Evolutionary conservation across 352 stramenopile species (phyloP).

Genomic region (Blastocystis sp.): DNA sequence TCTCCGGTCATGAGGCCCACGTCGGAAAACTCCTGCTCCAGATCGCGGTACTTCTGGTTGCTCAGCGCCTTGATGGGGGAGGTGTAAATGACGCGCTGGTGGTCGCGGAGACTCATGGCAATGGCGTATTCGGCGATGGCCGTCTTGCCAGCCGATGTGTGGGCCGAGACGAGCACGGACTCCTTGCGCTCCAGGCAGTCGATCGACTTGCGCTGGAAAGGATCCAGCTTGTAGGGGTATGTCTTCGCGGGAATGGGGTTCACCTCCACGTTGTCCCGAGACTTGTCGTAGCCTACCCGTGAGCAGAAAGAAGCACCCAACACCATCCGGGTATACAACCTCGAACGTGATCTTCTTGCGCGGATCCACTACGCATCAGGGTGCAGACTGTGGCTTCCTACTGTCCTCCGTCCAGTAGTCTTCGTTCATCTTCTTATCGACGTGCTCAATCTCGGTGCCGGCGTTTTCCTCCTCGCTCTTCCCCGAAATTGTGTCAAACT

Average conservation of each 20-base stretch:
- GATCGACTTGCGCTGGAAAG: constrained; percentile 94
- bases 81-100: constrained; percentile 95
- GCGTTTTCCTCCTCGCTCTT: not conserved
- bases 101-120: constrained; percentile 86
- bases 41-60: constrained; percentile 97
- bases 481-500: not conserved
- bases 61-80: constrained; percentile 97
- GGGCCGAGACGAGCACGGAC: constrained; percentile 92
- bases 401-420: constrained; percentile 61
- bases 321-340: constrained; percentile 66
- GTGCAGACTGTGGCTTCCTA: not conserved
- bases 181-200: constrained; percentile 78
- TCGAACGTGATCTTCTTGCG: constrained; percentile 67
- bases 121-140: constrained; percentile 97
- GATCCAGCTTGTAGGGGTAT: constrained; percentile 95
- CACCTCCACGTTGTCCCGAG: constrained; percentile 35
- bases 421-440: constrained; percentile 1
- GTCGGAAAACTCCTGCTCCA: constrained; percentile 87
- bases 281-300: constrained; percentile 53
- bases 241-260: constrained; percentile 84
- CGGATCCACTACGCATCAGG: constrained; percentile 47
- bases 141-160: constrained; percentile 72
- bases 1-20: constrained; percentile 99
- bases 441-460: not conserved
- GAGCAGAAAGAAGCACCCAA: not conserved